Evolutionary conservation across 2,329 filamentous ascomycete species (phyloP).

Genomic region (Trichoderma lentiforme): DNA sequence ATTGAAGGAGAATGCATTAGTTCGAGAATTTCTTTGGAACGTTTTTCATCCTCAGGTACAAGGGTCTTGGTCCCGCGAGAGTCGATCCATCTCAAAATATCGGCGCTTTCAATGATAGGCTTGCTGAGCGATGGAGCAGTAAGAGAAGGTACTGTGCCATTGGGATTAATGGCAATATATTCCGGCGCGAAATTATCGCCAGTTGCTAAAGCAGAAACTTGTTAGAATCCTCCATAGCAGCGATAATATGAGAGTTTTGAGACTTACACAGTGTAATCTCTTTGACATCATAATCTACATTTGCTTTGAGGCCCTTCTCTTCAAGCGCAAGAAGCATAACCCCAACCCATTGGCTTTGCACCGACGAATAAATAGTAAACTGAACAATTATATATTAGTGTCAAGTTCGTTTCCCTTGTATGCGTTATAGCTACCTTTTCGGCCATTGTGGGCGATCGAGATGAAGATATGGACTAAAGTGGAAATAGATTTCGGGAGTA

Average conservation of each 20-base stretch:
- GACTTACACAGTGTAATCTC: neutral
- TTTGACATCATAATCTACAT: slow-evolving; percentile 20
- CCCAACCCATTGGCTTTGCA: slow-evolving; percentile 23
- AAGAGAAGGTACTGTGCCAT: slow-evolving; percentile 22
- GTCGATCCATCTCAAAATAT: slow-evolving; percentile 22
- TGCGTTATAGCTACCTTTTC: neutral
- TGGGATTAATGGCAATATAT: slow-evolving; percentile 23
- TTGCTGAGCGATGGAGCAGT: slow-evolving; percentile 18
- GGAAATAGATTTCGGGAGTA: neutral
- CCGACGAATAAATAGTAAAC: slow-evolving; percentile 14
- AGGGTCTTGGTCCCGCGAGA: neutral
- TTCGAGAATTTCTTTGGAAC: slow-evolving; percentile 18
- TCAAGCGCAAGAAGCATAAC: slow-evolving; percentile 20
- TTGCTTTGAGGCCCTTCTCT: slow-evolving; percentile 20
- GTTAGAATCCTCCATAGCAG: neutral
- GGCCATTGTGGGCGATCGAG: neutral
- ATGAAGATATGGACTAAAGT: neutral
- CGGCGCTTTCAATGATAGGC: slow-evolving; percentile 21
- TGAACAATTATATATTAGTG: neutral
- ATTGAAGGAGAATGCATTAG: slow-evolving; percentile 20
- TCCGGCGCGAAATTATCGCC: slow-evolving; percentile 22
- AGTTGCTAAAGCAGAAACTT: neutral
- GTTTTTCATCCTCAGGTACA: neutral
- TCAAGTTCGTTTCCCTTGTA: neutral
- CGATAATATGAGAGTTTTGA: neutral